Evolutionary conservation across 2,329 filamentous ascomycete genomes (phyloP).

Genomic region (Colletotrichum filicis): DNA sequence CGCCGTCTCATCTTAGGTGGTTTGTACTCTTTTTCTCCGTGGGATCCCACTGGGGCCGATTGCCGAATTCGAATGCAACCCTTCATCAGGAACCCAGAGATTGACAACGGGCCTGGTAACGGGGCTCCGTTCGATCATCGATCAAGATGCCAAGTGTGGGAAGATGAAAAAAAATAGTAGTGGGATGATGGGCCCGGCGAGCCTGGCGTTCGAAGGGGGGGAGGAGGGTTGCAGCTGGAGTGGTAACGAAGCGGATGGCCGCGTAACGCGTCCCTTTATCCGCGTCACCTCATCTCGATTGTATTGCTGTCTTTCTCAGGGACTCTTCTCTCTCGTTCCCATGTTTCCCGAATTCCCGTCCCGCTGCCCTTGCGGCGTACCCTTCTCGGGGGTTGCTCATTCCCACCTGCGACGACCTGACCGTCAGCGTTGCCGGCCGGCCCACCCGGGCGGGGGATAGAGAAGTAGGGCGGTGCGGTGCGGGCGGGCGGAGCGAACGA

Average conservation of each 20-base stretch:
- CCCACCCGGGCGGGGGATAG: neutral
- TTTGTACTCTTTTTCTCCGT: neutral
- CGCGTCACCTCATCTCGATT: slow-evolving; percentile 14
- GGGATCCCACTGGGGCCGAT: neutral
- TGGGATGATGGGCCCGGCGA: neutral
- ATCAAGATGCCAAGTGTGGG: neutral
- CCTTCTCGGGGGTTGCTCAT: neutral
- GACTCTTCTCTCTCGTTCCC: no score
- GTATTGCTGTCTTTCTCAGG: neutral
- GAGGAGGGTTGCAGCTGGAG: neutral
- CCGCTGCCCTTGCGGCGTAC: neutral
- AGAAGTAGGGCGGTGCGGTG: neutral
- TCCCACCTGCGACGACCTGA: neutral
- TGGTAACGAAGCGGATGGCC: slow-evolving; percentile 8
- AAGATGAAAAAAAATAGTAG: neutral
- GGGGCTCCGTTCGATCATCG: neutral
- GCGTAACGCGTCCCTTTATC: neutral
- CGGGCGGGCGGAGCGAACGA: neutral
- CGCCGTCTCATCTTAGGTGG: slow-evolving; percentile 22
- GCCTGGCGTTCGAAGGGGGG: neutral
- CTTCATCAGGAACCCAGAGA: neutral
- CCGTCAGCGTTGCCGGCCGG: neutral
- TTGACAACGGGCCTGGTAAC: neutral
- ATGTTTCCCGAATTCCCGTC: neutral
- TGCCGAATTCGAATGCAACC: neutral